Conservation (phyloP, 371 early-diverging fungal genomes). For the Mortierella sp. region DNA sequence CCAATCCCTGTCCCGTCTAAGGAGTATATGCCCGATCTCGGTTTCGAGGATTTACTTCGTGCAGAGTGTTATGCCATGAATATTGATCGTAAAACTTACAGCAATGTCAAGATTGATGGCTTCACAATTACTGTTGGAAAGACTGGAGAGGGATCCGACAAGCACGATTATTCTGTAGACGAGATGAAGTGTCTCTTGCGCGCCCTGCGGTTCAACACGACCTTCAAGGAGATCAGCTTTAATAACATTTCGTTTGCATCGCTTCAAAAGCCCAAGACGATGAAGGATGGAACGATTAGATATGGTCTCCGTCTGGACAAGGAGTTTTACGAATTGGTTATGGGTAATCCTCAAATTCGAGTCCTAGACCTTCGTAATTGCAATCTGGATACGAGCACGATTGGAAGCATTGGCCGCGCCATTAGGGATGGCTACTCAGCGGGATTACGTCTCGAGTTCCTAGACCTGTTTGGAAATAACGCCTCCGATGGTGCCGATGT, state of each 20-base stretch:
- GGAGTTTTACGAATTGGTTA: constrained; percentile 50
- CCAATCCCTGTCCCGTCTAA: constrained; percentile 50
- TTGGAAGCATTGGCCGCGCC: constrained; percentile 48
- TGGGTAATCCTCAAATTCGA: constrained; percentile 44
- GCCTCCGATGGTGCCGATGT: constrained; percentile 53
- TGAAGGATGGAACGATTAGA: constrained; percentile 45
- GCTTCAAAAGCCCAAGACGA: constrained; percentile 33
- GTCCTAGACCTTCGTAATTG: constrained; percentile 37
- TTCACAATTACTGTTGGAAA: constrained; percentile 32
- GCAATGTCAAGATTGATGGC: constrained; percentile 35
- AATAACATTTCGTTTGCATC: constrained; percentile 34
- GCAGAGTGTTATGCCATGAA: constrained; percentile 51
- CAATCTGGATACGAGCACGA: constrained; percentile 39
- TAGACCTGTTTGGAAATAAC: constrained; percentile 43
- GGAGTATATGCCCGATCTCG: constrained; percentile 40
- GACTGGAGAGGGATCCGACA: constrained; percentile 18
- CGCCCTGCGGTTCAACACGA: constrained; percentile 44
- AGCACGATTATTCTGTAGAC: constrained; percentile 39
- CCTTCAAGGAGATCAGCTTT: constrained; percentile 50
- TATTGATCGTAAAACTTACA: constrained; percentile 36
- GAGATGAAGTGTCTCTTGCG: constrained; percentile 51
- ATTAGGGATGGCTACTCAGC: constrained; percentile 37
- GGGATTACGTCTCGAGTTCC: constrained; percentile 40
- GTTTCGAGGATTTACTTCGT: constrained; percentile 39
- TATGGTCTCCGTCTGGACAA: constrained; percentile 48